Base-by-base conservation (phyloP, 2,329 filamentous ascomycete genomes). In the Fusarium longipes region DNA sequence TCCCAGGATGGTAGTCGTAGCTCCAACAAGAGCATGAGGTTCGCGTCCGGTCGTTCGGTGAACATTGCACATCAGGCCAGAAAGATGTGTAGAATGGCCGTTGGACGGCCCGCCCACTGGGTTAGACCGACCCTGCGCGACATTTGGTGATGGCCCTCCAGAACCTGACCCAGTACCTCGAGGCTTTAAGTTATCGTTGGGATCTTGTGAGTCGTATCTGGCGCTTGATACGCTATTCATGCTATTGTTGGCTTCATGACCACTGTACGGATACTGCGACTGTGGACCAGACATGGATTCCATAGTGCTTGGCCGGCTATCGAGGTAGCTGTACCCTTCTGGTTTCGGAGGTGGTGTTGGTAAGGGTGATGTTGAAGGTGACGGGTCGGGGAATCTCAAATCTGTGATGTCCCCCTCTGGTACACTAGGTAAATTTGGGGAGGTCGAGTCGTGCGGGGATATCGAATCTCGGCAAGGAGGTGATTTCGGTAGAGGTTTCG, bases 1-100 rank as follows among this genome's bases (percentile, higher is more conserved):
- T 27, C 95, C 96, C 2, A 99, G 79, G 45, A 98, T 92, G 0
- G 96, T 98, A 0, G 96, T 98, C 0, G 96, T 97, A 7, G 96
- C 95, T 30, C 96, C 96, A 1, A 99, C 96, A 4, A 98, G 83
- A 4, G 96, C 92, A 74, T 92, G 93, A 4, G 96, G 96, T 75
- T 98, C 94, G 64, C 89, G 89, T 33, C 96, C 96, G 1, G 95
- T 98, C 2, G 96, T 98, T 67, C 94, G 83, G 72, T 90, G 87
- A n/a, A 90, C 88, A 74, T 90, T 90, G 74, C 88, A 90, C 87
- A 90, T 89, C 53, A 90, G 76, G 1, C 88, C 88, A 0, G 88
- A 90, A 12, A 90, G 78, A 73, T 90, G 88, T 8, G 86, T 81
- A 1, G 86, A 87, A 1, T 82, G 81, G 3, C 81, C 79, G 43